Percentiles rank a stretch among this genome's conserved stretches.
These are phyloP conservation scores for Blumeriella jaapii DNA, from an alignment of 2,329 filamentous ascomycete species.

Conservation along the genomic window DNA sequence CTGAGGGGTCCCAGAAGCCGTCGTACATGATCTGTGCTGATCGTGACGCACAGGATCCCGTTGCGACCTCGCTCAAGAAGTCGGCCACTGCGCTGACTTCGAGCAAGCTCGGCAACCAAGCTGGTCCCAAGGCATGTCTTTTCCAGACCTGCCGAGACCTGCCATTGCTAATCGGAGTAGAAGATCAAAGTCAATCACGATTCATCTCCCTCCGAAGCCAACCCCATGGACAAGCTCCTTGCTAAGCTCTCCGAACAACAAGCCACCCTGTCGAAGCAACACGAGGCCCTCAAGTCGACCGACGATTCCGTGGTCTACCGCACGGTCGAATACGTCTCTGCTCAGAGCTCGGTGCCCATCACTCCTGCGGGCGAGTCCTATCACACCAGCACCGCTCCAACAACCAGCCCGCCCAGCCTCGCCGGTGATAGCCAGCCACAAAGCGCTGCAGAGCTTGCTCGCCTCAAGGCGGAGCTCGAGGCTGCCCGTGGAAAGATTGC, in stretches of 20 bases:
- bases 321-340: slow-evolving; percentile 35
- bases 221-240: slow-evolving; percentile 60
- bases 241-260: slow-evolving; percentile 66
- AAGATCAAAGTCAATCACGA: slow-evolving; percentile 40
- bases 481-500: slow-evolving; percentile 59
- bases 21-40: no score
- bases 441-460: slow-evolving; percentile 47
- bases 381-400: slow-evolving; percentile 32
- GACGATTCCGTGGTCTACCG: slow-evolving; percentile 19
- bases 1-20: no score
- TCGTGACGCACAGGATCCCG: slow-evolving; percentile 16
- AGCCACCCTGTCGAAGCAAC: slow-evolving; percentile 45
- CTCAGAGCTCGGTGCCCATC: slow-evolving; percentile 48
- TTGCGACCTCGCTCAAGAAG: slow-evolving; percentile 24
- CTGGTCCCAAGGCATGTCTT: slow-evolving; percentile 36
- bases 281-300: slow-evolving; percentile 36
- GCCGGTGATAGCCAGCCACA: slow-evolving; percentile 29
- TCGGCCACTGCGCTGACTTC: slow-evolving; percentile 36
- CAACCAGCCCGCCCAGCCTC: slow-evolving; percentile 42
- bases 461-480: slow-evolving; percentile 60
- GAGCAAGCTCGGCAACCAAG: slow-evolving; percentile 45
- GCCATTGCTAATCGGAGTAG: slow-evolving; percentile 28
- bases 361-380: slow-evolving; percentile 49
- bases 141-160: not conserved
- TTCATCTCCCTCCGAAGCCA: slow-evolving; percentile 30